These are phyloP conservation scores for Rhodosorus marinus DNA, from an alignment of 23 red algal species.

Conservation along the genomic window DNA sequence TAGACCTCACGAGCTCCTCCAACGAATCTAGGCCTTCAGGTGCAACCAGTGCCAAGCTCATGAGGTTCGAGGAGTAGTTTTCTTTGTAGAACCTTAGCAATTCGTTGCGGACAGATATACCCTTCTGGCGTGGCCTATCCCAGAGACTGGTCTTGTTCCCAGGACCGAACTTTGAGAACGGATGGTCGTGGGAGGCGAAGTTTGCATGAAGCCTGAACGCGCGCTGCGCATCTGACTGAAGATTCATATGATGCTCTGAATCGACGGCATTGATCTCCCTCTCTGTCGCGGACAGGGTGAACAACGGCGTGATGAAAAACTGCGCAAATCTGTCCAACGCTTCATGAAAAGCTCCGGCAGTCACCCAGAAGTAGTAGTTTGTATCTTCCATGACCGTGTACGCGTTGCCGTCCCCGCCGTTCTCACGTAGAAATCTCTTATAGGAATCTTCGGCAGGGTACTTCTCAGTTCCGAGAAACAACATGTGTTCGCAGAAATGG, in stretches of 20 bases:
- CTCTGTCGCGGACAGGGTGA: conserved; percentile 50
- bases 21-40: conserved; percentile 33
- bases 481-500: conserved; percentile 90
- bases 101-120: conserved; percentile 22
- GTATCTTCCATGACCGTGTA: conserved; percentile 79
- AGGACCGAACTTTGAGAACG: conserved; percentile 68
- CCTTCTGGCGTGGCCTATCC: conserved; percentile 12
- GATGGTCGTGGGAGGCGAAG: conserved; percentile 34
- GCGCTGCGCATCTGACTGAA: conserved; percentile 53
- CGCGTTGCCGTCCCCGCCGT: conserved; percentile 78
- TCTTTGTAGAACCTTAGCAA: conserved; percentile 47
- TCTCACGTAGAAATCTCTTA: conserved; percentile 56
- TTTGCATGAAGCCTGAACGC: conserved; percentile 34
- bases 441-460: conserved; percentile 79
- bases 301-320: conserved; percentile 78
- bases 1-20: conserved; percentile 23
- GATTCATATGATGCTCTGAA: conserved; percentile 83
- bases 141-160: conserved; percentile 51
- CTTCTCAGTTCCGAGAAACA: conserved; percentile 84
- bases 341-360: conserved; percentile 39
- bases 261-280: conserved; percentile 86
- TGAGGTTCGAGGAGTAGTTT: conserved; percentile 79
- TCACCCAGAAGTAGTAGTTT: conserved; percentile 52
- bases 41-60: conserved; percentile 49
- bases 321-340: conserved; percentile 90